Conservation (phyloP, 2,329 filamentous ascomycete species). For the Myriosclerotinia duriaeana region DNA sequence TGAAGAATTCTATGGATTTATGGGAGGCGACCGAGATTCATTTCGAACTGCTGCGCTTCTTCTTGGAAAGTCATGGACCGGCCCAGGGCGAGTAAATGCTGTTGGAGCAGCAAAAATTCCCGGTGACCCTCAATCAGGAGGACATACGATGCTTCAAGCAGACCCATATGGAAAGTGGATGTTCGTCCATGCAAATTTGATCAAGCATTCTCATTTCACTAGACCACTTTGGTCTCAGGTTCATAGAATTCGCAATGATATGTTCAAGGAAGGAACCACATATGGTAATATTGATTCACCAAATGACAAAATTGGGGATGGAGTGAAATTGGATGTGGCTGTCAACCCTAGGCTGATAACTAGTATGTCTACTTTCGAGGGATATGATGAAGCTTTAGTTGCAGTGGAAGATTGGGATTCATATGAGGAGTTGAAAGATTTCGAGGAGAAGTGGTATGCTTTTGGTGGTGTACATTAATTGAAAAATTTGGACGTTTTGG, state of each 20-base stretch:
- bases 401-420: conserved; percentile 29
- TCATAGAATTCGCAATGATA: conserved; percentile 27
- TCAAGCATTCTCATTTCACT: conserved; percentile 27
- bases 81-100: conserved; percentile 28
- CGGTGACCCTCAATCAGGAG: conserved; percentile 20
- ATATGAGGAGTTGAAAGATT: conserved; percentile 31
- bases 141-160: conserved; percentile 33
- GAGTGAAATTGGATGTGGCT: conserved; percentile 28
- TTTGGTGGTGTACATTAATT: conserved; percentile 30
- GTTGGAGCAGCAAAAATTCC: conserved; percentile 13
- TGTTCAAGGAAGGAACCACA: conserved; percentile 25
- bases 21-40: conserved; percentile 31
- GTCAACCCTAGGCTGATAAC: conserved; percentile 24
- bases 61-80: conserved; percentile 27
- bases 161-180: conserved; percentile 29
- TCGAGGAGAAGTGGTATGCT: conserved; percentile 31
- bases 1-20: conserved; percentile 29
- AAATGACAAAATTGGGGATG: conserved; percentile 29
- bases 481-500: not conserved
- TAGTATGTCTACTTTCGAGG: conserved; percentile 27
- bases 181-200: conserved; percentile 34
- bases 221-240: conserved; percentile 29
- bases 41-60: conserved; percentile 29
- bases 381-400: conserved; percentile 27
- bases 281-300: conserved; percentile 30